Conservation (phyloP, 2,329 filamentous ascomycete genomes). For the Aureobasidium subglaciale region DNA sequence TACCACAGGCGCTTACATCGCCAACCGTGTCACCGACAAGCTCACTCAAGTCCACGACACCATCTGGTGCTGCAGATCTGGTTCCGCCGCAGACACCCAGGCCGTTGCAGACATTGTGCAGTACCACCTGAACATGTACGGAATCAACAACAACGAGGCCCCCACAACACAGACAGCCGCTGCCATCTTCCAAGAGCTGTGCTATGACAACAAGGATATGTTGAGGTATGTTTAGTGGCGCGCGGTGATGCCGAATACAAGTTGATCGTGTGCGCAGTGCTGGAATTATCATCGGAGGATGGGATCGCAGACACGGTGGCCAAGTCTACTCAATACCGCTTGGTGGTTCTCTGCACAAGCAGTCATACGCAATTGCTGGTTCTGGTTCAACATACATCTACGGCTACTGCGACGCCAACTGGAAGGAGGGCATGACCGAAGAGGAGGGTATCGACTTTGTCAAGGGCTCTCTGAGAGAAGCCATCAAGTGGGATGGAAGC, state of each 20-base stretch:
- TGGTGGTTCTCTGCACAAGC: slow-evolving; percentile 95
- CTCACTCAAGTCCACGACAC: slow-evolving; percentile 97
- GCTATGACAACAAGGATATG: slow-evolving; percentile 94
- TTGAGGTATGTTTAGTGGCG: slow-evolving; percentile 59
- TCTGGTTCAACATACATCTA: slow-evolving; percentile 99
- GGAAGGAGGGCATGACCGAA: slow-evolving; percentile 92
- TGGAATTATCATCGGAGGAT: slow-evolving; percentile 97
- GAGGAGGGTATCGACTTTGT: slow-evolving; percentile 86
- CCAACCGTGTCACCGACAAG: slow-evolving; percentile 98
- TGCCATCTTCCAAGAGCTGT: slow-evolving; percentile 94
- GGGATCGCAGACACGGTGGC: slow-evolving; percentile 88
- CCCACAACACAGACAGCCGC: slow-evolving; percentile 94
- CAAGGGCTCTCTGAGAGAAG: slow-evolving; percentile 82
- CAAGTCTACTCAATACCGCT: slow-evolving; percentile 97
- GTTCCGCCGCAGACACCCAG: slow-evolving; percentile 95
- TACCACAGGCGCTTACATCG: slow-evolving; percentile 95
- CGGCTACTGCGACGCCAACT: slow-evolving; percentile 95
- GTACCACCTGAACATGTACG: slow-evolving; percentile 90
- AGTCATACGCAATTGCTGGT: slow-evolving; percentile 88
- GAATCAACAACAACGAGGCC: slow-evolving; percentile 78
- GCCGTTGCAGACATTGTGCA: slow-evolving; percentile 97
- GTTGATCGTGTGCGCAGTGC: slow-evolving; percentile 50
- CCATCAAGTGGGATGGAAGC: slow-evolving; percentile 99
- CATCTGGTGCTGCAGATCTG: slow-evolving; percentile 98
- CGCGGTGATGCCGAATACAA: neutral